phyloP scores from a whole-genome alignment of 1,284 basidiomycete species.

The Gomphus bonarii region DNA sequence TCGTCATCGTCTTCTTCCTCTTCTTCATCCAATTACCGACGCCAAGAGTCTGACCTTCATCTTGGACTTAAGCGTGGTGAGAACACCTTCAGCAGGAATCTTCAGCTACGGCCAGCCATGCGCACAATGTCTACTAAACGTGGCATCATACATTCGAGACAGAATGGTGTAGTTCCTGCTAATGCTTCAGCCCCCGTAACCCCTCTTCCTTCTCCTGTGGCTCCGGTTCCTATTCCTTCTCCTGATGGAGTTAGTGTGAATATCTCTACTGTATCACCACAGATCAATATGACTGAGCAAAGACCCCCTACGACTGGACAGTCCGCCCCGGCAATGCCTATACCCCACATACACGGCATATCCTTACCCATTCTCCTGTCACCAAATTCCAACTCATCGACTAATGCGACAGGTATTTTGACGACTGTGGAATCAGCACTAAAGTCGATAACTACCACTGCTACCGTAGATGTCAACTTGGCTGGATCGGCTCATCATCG shows the following conservation, averaged over 20 bases:
- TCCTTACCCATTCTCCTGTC: background rate
- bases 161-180: background rate
- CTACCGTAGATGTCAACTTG: no score
- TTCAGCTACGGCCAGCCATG: background rate
- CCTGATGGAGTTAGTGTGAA: background rate
- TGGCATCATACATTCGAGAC: background rate
- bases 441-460: no score
- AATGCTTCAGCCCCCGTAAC: background rate
- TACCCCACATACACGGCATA: no score
- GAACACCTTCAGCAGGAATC: background rate
- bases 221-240: background rate
- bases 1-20: background rate
- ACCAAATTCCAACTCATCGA: background rate
- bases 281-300: no score
- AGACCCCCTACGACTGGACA: no score
- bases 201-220: background rate
- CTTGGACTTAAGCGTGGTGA: background rate
- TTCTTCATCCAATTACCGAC: background rate
- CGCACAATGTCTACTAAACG: background rate
- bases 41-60: background rate
- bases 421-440: background rate
- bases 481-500: background rate
- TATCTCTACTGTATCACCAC: background rate
- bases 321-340: no score
- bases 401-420: background rate